Evolutionary conservation across 2,329 filamentous ascomycete species (phyloP).

Genomic region (Beauveria bassiana): DNA sequence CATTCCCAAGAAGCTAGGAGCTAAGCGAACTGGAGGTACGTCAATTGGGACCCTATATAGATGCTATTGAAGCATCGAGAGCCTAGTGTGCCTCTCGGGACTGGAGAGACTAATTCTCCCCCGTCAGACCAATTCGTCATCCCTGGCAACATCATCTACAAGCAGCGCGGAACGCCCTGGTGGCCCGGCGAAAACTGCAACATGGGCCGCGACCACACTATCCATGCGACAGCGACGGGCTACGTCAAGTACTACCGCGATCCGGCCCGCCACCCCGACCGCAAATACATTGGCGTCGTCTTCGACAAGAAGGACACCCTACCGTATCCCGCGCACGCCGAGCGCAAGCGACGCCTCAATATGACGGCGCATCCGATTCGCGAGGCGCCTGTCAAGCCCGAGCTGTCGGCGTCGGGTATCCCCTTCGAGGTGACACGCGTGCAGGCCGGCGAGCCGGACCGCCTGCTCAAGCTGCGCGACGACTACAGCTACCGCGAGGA

Average conservation of each 20-base stretch:
- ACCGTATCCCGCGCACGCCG: slow-evolving; percentile 66
- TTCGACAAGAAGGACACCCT: slow-evolving; percentile 76
- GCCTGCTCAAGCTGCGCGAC: slow-evolving; percentile 41
- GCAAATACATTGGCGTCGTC: slow-evolving; percentile 91
- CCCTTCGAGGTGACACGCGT: slow-evolving; percentile 38
- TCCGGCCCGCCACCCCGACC: slow-evolving; percentile 69
- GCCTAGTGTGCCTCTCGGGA: too few species aligned
- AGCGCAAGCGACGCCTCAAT: slow-evolving; percentile 66
- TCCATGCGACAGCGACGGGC: slow-evolving; percentile 75
- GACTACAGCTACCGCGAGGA: slow-evolving; percentile 55
- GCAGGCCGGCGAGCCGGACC: slow-evolving; percentile 33
- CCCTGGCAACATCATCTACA: slow-evolving; percentile 95
- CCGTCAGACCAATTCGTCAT: slow-evolving; percentile 81
- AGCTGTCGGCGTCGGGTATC: slow-evolving; percentile 42
- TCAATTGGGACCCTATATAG: slow-evolving; percentile 13
- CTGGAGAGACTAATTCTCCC: neutral
- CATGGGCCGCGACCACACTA: slow-evolving; percentile 94
- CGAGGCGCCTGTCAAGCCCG: slow-evolving; percentile 27
- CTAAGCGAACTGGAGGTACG: slow-evolving; percentile 83
- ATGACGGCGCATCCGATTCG: slow-evolving; percentile 52
- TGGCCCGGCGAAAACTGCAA: slow-evolving; percentile 91
- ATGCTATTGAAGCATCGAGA: neutral
- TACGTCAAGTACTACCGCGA: slow-evolving; percentile 98
- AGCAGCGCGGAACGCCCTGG: slow-evolving; percentile 91
- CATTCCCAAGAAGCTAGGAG: slow-evolving; percentile 76